phyloP scores from a whole-genome alignment of 2,329 filamentous ascomycete species.

The Ophiostoma angusticollis region DNA sequence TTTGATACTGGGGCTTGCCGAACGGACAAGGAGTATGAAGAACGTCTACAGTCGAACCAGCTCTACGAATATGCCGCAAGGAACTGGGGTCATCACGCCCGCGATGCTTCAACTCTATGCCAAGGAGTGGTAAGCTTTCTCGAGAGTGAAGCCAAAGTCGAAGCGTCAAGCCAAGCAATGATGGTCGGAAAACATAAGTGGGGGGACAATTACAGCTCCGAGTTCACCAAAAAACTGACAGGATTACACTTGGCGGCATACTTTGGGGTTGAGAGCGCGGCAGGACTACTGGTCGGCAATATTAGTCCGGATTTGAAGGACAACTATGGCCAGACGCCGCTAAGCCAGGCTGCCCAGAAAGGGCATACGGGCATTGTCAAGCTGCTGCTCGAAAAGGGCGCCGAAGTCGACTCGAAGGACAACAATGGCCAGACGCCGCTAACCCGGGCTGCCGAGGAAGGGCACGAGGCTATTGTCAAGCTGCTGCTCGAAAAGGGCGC shows the following conservation, averaged over 20 bases:
- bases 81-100: constrained; percentile 1
- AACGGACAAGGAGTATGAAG: background rate
- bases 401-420: background rate
- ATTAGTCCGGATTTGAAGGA: background rate
- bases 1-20: too few relatives aligned
- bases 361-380: background rate
- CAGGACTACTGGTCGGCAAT: background rate
- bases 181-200: too few relatives aligned
- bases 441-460: background rate
- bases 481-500: background rate
- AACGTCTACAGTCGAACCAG: background rate
- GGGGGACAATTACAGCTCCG: background rate
- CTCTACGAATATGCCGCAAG: background rate
- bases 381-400: background rate
- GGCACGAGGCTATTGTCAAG: background rate
- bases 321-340: background rate
- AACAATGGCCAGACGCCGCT: too few relatives aligned
- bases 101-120: background rate
- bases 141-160: background rate
- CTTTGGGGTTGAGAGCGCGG: background rate
- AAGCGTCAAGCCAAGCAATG: background rate
- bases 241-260: background rate
- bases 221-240: background rate
- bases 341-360: too few relatives aligned
- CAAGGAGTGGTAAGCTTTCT: background rate